Evolutionary conservation across 345 rosid species (phyloP), one percentile per base, ranked within the genome.

Genomic region (Salix exigua): DNA sequence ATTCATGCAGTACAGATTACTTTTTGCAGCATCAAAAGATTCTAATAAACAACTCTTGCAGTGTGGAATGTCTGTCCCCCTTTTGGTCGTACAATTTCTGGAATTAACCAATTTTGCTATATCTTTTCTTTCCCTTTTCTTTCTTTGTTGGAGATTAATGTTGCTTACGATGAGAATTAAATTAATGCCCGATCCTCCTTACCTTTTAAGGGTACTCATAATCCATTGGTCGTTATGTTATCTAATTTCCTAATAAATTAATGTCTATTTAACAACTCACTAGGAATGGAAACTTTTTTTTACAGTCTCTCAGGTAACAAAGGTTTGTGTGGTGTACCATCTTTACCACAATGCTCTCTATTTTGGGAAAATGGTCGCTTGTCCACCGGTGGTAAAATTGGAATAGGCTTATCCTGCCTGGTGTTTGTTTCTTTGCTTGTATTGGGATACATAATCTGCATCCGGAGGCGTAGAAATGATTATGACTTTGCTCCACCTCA

Each of bases 401-500:
- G 85, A 40, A 85, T 96, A 73, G 94, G 86, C 60, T 11, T 94
- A 66, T 85, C 96, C 4, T 84, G 90, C 76, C 79, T 88, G 44
- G 68, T 88, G 53, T 7, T 89, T 33, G 71, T 92, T 55, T 51
- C 76, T 65, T 55, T 81, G 75, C 76, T 85, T 73, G 83, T 92
- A 25, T 40, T 88, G 78, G 71, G 88, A 66, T 89, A 83, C 81
- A 58, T 88, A 33, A 86, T 88, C 81, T 96, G 88, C 85, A 87
- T 91, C 81, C 86, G 87, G 83, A 84, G 91, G 78, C 84, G 89
- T 66, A 86, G 88, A 80, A 81, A 89, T 83, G 97, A 94, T 75
- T 96, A 96, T 70, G 97, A 91, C 85, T 96, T 96, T 80, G 95
- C 94, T 73, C 93, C 95, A 67, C 83, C 97, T n/a, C 96, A 88